Evolutionary conservation across 2,329 filamentous ascomycete species (phyloP).

Genomic region (Hypomyces rosellus): DNA sequence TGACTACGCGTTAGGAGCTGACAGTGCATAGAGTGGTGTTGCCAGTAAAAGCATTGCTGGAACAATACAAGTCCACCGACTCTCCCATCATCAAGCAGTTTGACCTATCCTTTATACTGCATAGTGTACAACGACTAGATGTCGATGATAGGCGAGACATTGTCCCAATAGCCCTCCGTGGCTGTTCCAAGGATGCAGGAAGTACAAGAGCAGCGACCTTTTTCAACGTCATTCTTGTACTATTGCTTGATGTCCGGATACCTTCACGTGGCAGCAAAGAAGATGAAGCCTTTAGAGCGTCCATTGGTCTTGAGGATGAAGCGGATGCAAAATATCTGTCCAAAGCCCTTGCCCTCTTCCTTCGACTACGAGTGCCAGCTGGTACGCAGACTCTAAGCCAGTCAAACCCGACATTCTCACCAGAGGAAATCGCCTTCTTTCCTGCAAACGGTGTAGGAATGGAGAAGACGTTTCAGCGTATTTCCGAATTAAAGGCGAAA

Average conservation of each 20-base stretch:
- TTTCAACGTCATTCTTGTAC: constrained; percentile 75
- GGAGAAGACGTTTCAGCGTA: constrained; percentile 46
- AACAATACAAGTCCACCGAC: constrained; percentile 77
- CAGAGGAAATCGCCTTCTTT: constrained; percentile 25
- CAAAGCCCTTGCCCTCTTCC: constrained; percentile 67
- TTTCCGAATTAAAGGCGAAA: constrained; percentile 46
- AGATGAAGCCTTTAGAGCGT: constrained; percentile 60
- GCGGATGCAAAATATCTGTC: constrained; percentile 71
- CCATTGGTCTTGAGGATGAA: constrained; percentile 58
- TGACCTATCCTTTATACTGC: constrained; percentile 82
- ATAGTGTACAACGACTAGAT: constrained; percentile 55
- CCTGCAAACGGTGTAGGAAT: constrained; percentile 44
- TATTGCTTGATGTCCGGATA: constrained; percentile 64
- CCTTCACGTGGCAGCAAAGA: constrained; percentile 74
- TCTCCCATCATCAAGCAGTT: constrained; percentile 77
- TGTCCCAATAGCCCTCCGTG: constrained; percentile 48
- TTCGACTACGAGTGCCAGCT: constrained; percentile 37
- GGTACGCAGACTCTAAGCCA: constrained; percentile 25
- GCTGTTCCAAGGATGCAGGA: constrained; percentile 26
- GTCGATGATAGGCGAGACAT: constrained; percentile 61
- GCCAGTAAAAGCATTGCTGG: constrained; percentile 75
- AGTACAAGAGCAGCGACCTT: constrained; percentile 45
- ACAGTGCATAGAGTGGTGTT: constrained; percentile 56
- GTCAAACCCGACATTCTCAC: constrained; percentile 28
- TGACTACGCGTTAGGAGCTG: not conserved